Percentiles rank a stretch among this genome's conserved stretches.
Conservation (phyloP, 192 early-diverging fungal genomes). For the Pilaira anomala region DNA sequence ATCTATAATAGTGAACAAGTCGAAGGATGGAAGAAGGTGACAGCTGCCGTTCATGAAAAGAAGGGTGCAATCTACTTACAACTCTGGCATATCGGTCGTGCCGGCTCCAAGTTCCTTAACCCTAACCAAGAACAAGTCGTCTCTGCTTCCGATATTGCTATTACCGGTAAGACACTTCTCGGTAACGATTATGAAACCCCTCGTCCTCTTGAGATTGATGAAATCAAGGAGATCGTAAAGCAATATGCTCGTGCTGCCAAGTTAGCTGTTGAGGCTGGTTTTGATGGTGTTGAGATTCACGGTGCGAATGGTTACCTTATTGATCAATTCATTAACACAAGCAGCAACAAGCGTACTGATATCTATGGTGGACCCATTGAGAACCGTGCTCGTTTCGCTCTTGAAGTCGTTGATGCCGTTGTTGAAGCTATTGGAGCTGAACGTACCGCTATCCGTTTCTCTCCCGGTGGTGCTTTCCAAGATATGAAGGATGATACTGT, state of each 20-base stretch:
- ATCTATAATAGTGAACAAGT: slow-evolving; percentile 41
- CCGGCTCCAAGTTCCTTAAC: not conserved
- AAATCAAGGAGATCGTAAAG: slow-evolving; percentile 6
- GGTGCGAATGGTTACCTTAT: slow-evolving; percentile 89
- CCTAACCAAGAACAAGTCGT: slow-evolving; percentile 15
- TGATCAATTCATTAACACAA: slow-evolving; percentile 71
- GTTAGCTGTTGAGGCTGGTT: slow-evolving; percentile 73
- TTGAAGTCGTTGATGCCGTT: slow-evolving; percentile 31
- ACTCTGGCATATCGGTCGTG: slow-evolving; percentile 44
- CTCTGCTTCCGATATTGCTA: slow-evolving; percentile 25
- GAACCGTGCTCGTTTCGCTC: slow-evolving; percentile 28
- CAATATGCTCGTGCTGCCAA: slow-evolving; percentile 47
- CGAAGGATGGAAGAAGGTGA: slow-evolving; percentile 49
- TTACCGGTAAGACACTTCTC: not conserved
- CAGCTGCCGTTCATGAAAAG: slow-evolving; percentile 52
- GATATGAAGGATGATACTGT: slow-evolving; percentile 31
- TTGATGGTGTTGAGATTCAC: slow-evolving; percentile 88
- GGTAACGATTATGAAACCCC: slow-evolving; percentile 17
- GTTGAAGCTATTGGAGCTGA: slow-evolving; percentile 26
- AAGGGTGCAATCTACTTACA: slow-evolving; percentile 54
- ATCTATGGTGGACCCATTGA: slow-evolving; percentile 26
- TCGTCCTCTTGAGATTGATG: slow-evolving; percentile 14
- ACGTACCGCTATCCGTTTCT: slow-evolving; percentile 30
- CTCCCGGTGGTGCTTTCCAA: slow-evolving; percentile 28
- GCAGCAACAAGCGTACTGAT: slow-evolving; percentile 74